These are phyloP conservation scores for Phytophthora agathidicida DNA, from an alignment of 352 stramenopile species.

Conservation along the genomic window DNA sequence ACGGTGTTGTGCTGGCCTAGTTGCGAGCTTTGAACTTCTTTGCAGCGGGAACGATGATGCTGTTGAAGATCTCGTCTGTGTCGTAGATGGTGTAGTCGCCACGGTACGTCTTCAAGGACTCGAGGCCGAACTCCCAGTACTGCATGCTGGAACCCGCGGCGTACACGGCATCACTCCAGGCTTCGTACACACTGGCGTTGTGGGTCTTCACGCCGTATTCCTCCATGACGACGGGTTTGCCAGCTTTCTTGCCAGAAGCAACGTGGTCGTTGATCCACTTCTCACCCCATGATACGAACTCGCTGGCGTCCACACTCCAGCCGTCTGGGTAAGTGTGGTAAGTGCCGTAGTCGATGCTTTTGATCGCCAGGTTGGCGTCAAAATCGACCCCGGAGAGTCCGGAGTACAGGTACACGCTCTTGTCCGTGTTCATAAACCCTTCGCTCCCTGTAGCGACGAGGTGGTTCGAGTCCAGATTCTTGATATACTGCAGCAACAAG, in stretches of 20 bases:
- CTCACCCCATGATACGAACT: too few relatives aligned
- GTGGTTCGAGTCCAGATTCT: slow-evolving; percentile 28
- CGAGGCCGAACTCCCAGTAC: too few relatives aligned
- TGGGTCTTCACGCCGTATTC: too few relatives aligned
- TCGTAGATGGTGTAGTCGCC: slow-evolving; percentile 31
- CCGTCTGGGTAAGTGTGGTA: slow-evolving; percentile 32
- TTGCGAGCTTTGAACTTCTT: slow-evolving; percentile 18
- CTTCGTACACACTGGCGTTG: neutral
- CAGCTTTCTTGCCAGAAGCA: too few relatives aligned
- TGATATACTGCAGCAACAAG: slow-evolving; percentile 28
- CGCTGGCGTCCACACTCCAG: slow-evolving; percentile 19
- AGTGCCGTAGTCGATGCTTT: slow-evolving; percentile 27
- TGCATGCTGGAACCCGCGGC: slow-evolving; percentile 21
- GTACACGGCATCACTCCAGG: too few relatives aligned
- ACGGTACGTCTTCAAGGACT: slow-evolving; percentile 21
- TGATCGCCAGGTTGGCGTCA: slow-evolving; percentile 23
- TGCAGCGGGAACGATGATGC: slow-evolving; percentile 23
- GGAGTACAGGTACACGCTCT: slow-evolving; percentile 29
- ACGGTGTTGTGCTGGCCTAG: neutral
- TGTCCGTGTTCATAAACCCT: slow-evolving; percentile 34
- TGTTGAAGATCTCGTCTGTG: slow-evolving; percentile 29
- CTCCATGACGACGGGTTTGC: too few relatives aligned
- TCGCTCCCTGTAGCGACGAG: slow-evolving; percentile 26
- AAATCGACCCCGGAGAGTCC: slow-evolving; percentile 28
- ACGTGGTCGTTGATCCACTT: too few relatives aligned